phyloP scores from a whole-genome alignment of 768 basidiomycete species.

The Leccinum imitatum region DNA sequence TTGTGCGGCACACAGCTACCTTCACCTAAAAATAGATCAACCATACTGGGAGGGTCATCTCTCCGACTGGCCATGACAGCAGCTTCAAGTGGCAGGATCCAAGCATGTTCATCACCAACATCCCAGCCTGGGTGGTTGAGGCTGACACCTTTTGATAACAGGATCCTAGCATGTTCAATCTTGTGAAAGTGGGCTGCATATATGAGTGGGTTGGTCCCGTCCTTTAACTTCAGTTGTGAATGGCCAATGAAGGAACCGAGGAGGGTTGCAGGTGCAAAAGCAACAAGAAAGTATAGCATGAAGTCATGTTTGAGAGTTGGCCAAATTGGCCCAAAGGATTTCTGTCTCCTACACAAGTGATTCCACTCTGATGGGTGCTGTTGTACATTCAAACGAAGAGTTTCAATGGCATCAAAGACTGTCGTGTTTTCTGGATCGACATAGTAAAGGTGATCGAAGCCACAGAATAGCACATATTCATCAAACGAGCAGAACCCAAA shows the following conservation, averaged over 20 bases:
- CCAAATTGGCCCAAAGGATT: neutral
- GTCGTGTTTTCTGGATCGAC: neutral
- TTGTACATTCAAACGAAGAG: neutral
- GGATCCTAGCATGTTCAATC: neutral
- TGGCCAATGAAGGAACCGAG: neutral
- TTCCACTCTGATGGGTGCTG: neutral
- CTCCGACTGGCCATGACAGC: neutral
- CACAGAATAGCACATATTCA: neutral
- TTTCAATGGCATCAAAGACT: neutral
- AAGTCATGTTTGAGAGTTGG: neutral
- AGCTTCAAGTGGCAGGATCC: neutral
- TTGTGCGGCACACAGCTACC: neutral
- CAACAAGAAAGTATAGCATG: neutral
- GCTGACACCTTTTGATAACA: neutral
- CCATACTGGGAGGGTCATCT: neutral
- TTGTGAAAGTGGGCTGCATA: neutral
- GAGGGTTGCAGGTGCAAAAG: neutral
- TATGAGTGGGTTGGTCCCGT: neutral
- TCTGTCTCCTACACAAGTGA: neutral
- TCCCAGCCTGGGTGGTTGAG: neutral
- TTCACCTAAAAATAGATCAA: neutral
- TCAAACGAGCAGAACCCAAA: neutral
- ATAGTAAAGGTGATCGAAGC: neutral
- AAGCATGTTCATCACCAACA: rapidly evolving
- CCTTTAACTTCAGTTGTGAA: neutral